Evolutionary conservation across 495 filamentous ascomycete genomes (phyloP).

Genomic region (Annulohypoxylon maeteangense): DNA sequence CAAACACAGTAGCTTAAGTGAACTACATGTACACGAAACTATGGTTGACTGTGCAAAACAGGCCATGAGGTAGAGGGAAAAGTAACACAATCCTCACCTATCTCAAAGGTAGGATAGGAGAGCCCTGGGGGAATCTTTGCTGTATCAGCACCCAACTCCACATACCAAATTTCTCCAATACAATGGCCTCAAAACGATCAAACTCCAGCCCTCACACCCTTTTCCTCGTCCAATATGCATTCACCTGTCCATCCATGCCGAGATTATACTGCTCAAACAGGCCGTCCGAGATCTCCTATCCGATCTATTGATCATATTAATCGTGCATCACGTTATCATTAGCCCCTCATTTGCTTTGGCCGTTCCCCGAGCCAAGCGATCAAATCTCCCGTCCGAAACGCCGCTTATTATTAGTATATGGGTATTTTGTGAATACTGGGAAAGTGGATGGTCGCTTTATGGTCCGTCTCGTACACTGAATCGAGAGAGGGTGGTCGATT

Average conservation of each 20-base stretch:
- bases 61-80: background rate
- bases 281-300: slow-evolving; percentile 3
- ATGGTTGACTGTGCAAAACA: background rate
- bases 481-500: background rate
- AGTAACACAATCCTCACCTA: background rate
- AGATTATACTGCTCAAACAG: slow-evolving; percentile 23
- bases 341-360: slow-evolving; percentile 28
- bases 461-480: background rate
- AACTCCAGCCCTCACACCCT: slow-evolving; percentile 18
- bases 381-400: slow-evolving; percentile 16
- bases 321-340: slow-evolving; percentile 41
- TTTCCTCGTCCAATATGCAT: slow-evolving; percentile 27
- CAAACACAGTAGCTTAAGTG: background rate
- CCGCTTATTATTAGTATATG: slow-evolving; percentile 30
- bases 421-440: background rate
- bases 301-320: slow-evolving; percentile 25
- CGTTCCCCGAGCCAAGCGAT: slow-evolving; percentile 6
- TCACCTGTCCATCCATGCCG: slow-evolving; percentile 4
- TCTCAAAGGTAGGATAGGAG: background rate
- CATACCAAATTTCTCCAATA: background rate
- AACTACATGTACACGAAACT: background rate
- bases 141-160: background rate
- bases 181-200: background rate
- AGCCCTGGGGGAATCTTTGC: background rate
- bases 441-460: background rate